Evolutionary conservation across 1,284 basidiomycete species (phyloP).

Genomic region (Ganoderma leucocontextum): DNA sequence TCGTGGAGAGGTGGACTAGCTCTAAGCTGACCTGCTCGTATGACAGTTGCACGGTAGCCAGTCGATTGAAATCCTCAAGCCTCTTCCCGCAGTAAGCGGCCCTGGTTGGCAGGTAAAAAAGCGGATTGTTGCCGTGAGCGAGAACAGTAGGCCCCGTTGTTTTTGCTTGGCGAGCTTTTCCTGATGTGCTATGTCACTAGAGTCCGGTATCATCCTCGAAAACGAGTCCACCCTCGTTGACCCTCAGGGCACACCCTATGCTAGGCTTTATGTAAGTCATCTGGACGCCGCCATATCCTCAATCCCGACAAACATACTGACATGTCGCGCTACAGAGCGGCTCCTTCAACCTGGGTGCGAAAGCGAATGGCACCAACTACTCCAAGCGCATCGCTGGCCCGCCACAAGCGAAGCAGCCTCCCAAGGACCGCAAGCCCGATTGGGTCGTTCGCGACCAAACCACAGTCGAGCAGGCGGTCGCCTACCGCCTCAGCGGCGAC

Average conservation of each 20-base stretch:
- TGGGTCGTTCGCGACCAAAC: conserved; percentile 76
- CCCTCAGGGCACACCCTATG: conserved; percentile 69
- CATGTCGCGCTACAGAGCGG: conserved; percentile 58
- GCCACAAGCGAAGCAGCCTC: conserved; percentile 71
- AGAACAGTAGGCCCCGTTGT: conserved; percentile 70
- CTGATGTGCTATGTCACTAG: conserved; percentile 45
- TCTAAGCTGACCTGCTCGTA: conserved; percentile 4
- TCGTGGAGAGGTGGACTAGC: background rate
- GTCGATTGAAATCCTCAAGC: conserved; percentile 76
- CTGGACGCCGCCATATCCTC: conserved; percentile 10
- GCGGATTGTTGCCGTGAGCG: conserved; percentile 69
- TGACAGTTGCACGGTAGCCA: conserved; percentile 73
- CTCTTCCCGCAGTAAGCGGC: conserved; percentile 71
- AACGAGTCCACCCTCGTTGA: conserved; percentile 69
- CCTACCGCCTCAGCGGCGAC: conserved; percentile 85
- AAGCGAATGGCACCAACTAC: conserved; percentile 74
- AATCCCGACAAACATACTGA: background rate
- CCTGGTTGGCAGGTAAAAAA: conserved; percentile 71
- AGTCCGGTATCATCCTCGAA: conserved; percentile 80
- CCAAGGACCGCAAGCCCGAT: conserved; percentile 73
- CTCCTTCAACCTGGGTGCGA: conserved; percentile 79
- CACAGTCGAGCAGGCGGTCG: conserved; percentile 75
- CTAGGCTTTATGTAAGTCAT: conserved; percentile 62
- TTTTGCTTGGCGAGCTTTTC: background rate
- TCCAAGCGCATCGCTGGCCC: conserved; percentile 73